Conservation (phyloP, 139 green algal genomes). For the Picochlorum sp. region DNA sequence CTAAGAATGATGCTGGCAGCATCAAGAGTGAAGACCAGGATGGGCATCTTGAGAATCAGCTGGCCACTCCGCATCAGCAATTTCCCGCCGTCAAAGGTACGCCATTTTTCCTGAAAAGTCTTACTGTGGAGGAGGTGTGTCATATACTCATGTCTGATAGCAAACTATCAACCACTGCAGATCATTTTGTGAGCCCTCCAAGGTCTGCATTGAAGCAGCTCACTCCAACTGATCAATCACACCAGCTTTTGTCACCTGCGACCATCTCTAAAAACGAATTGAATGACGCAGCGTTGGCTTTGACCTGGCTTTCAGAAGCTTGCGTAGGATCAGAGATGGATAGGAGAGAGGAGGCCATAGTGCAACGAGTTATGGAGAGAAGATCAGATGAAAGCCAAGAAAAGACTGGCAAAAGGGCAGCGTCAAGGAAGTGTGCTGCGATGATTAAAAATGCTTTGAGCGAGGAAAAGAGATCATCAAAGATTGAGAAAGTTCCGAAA, state of each 20-base stretch:
- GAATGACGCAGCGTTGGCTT: slow-evolving; percentile 11
- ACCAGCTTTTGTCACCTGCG: slow-evolving; percentile 2
- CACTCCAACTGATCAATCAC: not conserved
- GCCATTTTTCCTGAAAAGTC: too few relatives aligned
- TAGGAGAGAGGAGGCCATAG: not conserved
- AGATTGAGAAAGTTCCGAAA: not conserved
- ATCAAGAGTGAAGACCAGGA: too few relatives aligned
- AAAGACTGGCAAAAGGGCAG: not conserved
- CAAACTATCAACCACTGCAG: not conserved
- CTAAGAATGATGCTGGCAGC: too few relatives aligned
- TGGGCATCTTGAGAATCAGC: too few relatives aligned
- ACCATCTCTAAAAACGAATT: slow-evolving; percentile 1
- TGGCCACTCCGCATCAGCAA: too few relatives aligned
- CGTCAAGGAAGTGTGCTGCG: slow-evolving; percentile 1
- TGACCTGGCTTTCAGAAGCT: slow-evolving; percentile 12
- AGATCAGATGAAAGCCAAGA: not conserved
- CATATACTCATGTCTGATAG: not conserved
- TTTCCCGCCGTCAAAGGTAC: too few relatives aligned
- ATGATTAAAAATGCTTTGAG: not conserved
- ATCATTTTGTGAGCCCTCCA: not conserved
- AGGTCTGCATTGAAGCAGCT: not conserved
- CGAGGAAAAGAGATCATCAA: not conserved
- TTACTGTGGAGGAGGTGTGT: too few relatives aligned
- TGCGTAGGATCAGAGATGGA: not conserved
- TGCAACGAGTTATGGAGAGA: not conserved